Percentiles rank a stretch among this genome's conserved stretches.
Conservation (phyloP, 495 filamentous ascomycete species). For the Thozetella sp. region DNA sequence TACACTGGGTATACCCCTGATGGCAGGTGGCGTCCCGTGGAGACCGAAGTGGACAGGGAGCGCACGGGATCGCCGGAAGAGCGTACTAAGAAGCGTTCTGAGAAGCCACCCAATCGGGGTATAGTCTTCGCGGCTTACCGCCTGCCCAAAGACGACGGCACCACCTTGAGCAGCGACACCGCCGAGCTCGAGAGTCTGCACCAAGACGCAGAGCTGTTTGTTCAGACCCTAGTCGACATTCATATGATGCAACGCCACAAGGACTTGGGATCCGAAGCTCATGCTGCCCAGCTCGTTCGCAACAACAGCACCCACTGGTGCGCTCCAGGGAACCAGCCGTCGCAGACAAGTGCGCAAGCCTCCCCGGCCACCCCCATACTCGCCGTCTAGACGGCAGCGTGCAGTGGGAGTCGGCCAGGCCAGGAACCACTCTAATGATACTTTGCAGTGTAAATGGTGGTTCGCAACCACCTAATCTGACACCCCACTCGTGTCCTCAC, state of each 20-base stretch:
- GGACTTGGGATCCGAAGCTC: slow-evolving; percentile 1
- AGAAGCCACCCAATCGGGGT: slow-evolving; percentile 26
- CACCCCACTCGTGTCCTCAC: too few relatives aligned
- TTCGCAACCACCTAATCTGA: too few relatives aligned
- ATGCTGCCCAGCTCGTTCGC: not conserved
- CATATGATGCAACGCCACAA: slow-evolving; percentile 15
- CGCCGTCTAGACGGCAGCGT: not conserved
- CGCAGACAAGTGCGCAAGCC: not conserved
- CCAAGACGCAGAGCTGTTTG: slow-evolving; percentile 32
- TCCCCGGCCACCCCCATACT: not conserved
- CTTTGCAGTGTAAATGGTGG: too few relatives aligned
- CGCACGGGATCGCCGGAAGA: not conserved
- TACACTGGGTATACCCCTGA: slow-evolving; percentile 26
- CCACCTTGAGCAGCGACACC: slow-evolving; percentile 7
- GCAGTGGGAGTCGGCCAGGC: not conserved
- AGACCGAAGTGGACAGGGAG: not conserved
- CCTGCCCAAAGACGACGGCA: slow-evolving; percentile 17
- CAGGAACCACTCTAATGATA: not conserved
- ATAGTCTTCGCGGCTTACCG: slow-evolving; percentile 43
- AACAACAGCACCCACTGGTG: slow-evolving; percentile 1
- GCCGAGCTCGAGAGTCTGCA: slow-evolving; percentile 24
- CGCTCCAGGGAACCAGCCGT: not conserved
- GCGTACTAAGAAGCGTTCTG: slow-evolving; percentile 6
- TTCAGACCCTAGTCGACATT: slow-evolving; percentile 32
- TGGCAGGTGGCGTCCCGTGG: slow-evolving; percentile 2